phyloP scores from a whole-genome alignment of 768 basidiomycete genomes.

The Tulasnella sp. region DNA sequence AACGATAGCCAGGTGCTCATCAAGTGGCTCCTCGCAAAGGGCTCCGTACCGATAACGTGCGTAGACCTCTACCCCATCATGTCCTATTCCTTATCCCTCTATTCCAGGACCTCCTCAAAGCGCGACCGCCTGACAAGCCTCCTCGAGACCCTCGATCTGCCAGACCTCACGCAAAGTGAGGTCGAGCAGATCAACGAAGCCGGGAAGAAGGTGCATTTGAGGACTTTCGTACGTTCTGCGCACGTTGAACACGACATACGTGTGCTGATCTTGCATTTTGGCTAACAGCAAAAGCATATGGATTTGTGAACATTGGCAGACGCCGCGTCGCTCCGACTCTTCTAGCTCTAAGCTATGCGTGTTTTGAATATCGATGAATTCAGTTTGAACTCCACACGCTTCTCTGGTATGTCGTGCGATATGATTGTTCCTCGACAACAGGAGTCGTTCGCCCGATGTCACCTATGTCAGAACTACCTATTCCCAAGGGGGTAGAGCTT shows the following conservation, averaged over 20 bases:
- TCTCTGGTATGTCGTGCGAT: no score
- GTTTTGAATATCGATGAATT: no score
- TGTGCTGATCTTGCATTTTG: neutral
- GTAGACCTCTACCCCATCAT: neutral
- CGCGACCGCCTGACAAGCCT: neutral
- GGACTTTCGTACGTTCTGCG: neutral
- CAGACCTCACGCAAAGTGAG: neutral
- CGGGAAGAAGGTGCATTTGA: neutral
- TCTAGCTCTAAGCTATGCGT: no score
- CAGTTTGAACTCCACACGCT: no score
- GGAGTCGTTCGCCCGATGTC: no score
- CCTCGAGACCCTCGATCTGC: neutral
- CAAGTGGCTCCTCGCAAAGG: conserved; percentile 1
- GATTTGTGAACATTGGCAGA: no score
- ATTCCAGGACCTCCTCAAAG: conserved; percentile 3
- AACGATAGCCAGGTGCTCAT: conserved; percentile 4
- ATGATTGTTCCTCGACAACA: no score
- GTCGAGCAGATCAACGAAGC: neutral
- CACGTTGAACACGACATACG: neutral
- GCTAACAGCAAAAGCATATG: no score
- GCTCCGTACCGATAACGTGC: conserved; percentile 1
- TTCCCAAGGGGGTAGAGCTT: no score
- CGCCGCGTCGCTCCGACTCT: no score
- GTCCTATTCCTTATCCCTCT: neutral
- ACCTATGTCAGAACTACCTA: no score